A percentile compares a stretch with the other conserved stretches of the same genome.
phyloP scores from a whole-genome alignment of 2,329 filamentous ascomycete genomes.

The Periconia sp. region DNA sequence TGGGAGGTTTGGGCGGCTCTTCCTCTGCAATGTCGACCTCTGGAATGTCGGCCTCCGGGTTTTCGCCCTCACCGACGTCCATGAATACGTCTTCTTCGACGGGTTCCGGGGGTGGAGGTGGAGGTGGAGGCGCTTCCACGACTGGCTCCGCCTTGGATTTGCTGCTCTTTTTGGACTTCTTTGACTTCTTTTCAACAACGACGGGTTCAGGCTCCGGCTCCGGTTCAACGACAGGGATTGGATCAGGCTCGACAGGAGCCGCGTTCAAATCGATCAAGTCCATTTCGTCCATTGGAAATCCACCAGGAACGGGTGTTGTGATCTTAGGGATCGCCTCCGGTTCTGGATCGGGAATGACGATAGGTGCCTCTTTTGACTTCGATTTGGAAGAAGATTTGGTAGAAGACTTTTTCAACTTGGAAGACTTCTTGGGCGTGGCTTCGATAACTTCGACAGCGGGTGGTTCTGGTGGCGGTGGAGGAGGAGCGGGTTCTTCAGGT shows the following conservation, averaged over 20 bases:
- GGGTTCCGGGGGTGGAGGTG: constrained; percentile 28
- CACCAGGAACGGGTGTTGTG: constrained; percentile 48
- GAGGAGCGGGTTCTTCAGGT: constrained; percentile 17
- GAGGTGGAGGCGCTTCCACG: constrained; percentile 33
- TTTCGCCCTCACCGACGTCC: constrained; percentile 20
- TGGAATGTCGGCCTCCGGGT: constrained; percentile 12
- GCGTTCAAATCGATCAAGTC: constrained; percentile 34
- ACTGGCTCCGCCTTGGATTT: constrained; percentile 23
- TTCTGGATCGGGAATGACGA: constrained; percentile 32
- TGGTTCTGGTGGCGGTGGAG: constrained; percentile 22
- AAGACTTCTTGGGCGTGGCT: constrained; percentile 33
- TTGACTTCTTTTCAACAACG: constrained; percentile 28
- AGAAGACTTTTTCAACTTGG: constrained; percentile 26
- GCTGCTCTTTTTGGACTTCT: constrained; percentile 39
- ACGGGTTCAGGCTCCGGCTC: constrained; percentile 22
- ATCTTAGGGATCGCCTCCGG: constrained; percentile 32
- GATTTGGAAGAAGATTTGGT: constrained; percentile 31
- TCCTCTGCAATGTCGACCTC: background rate
- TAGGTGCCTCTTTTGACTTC: constrained; percentile 24
- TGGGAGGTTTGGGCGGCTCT: constrained; percentile 44
- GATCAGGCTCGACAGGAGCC: constrained; percentile 6
- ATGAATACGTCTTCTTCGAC: constrained; percentile 21
- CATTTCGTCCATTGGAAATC: constrained; percentile 48
- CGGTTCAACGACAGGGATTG: constrained; percentile 11
- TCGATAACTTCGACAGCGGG: constrained; percentile 32